Evolutionary conservation across 306 rosid species (phyloP).

Genomic region (Sophora flavescens): DNA sequence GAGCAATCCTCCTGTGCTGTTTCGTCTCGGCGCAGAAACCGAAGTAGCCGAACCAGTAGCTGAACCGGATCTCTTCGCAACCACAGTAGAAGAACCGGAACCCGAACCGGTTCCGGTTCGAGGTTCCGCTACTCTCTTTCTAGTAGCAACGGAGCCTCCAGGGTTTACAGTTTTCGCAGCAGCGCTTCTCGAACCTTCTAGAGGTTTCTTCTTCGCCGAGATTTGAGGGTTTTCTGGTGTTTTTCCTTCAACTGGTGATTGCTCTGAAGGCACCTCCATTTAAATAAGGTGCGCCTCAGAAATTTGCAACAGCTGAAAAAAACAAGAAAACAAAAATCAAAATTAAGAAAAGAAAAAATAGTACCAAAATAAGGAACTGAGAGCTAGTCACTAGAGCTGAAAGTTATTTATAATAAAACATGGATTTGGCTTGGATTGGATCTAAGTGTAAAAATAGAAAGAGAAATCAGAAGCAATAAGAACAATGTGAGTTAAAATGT

Average conservation of each 20-base stretch:
- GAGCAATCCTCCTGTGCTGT: constrained; percentile 74
- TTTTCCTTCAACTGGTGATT: constrained; percentile 49
- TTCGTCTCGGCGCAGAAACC: constrained; percentile 64
- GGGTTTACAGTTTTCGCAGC: constrained; percentile 50
- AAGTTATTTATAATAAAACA: constrained; percentile 43
- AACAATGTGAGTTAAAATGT: not conserved
- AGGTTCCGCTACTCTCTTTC: constrained; percentile 60
- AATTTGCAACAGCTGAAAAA: not conserved
- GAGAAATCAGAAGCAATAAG: constrained; percentile 30
- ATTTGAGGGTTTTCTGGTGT: constrained; percentile 48
- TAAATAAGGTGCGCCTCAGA: constrained; percentile 33
- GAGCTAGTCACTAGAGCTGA: too few relatives aligned
- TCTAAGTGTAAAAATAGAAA: not conserved
- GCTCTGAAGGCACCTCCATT: constrained; percentile 74
- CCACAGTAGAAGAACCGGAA: constrained; percentile 46
- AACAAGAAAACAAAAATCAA: too few relatives aligned
- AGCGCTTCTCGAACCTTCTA: constrained; percentile 49
- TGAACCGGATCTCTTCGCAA: constrained; percentile 58
- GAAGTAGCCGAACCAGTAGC: constrained; percentile 52
- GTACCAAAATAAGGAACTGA: constrained; percentile 31
- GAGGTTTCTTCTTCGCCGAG: constrained; percentile 42
- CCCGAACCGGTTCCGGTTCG: constrained; percentile 49
- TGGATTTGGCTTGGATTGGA: constrained; percentile 52
- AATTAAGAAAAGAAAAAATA: constrained; percentile 5
- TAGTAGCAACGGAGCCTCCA: constrained; percentile 44